Evolutionary conservation across 2,329 filamentous ascomycete species (phyloP).

Genomic region (Trichoderma sp.): DNA sequence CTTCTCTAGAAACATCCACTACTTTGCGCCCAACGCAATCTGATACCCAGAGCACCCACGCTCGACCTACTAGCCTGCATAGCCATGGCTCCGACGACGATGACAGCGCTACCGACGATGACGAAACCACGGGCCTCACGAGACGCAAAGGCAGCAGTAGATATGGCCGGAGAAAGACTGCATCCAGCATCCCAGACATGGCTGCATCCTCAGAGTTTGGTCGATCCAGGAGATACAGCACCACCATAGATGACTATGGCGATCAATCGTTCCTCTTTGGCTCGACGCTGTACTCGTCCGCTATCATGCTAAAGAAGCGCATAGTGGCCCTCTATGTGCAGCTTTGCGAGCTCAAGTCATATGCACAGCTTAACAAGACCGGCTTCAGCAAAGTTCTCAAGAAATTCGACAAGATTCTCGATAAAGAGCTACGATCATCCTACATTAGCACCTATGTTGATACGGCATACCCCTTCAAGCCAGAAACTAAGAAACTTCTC

Average conservation of each 20-base stretch:
- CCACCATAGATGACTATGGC: conserved; percentile 74
- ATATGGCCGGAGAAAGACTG: conserved; percentile 46
- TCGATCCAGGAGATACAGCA: conserved; percentile 65
- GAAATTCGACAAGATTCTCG: conserved; percentile 96
- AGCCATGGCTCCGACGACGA: conserved; percentile 52
- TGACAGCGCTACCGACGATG: conserved; percentile 67
- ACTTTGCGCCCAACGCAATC: conserved; percentile 42
- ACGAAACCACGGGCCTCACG: conserved; percentile 61
- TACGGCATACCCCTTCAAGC: conserved; percentile 78
- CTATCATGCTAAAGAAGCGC: conserved; percentile 89
- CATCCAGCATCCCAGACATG: conserved; percentile 55
- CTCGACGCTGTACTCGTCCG: conserved; percentile 65
- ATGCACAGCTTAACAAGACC: conserved; percentile 92
- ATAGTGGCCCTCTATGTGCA: conserved; percentile 87
- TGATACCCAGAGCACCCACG: conserved; percentile 35
- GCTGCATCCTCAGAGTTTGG: conserved; percentile 63
- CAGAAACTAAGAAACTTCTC: conserved; percentile 70
- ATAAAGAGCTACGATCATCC: conserved; percentile 74
- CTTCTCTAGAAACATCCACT: conserved; percentile 53
- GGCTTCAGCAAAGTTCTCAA: conserved; percentile 96
- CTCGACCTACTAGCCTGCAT: conserved; percentile 42
- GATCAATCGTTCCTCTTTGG: conserved; percentile 71
- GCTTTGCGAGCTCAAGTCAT: conserved; percentile 93
- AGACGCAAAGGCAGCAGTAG: conserved; percentile 48
- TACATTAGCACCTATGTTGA: conserved; percentile 79